Evolutionary conservation across 2,329 filamentous ascomycete species (phyloP), one percentile per base, ranked within the genome.

Genomic region (Aspergillus sp.): DNA sequence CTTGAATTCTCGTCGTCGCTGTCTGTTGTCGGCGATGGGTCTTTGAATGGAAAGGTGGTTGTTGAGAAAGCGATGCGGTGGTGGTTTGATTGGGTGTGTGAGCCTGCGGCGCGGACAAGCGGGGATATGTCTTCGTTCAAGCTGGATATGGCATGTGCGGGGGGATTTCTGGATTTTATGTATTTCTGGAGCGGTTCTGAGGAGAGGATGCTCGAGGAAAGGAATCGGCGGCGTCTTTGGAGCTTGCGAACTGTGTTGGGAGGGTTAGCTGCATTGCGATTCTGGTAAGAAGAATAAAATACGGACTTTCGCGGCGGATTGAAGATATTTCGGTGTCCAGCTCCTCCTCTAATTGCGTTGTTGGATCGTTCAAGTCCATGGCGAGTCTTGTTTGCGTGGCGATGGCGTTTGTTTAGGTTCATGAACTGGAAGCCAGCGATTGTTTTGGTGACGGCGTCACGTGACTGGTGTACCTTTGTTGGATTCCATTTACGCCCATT

Each of bases 21-120:
- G 11, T 30, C 46, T 1, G 57, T 27, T 20, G 64, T 67, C 2
- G 77, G 74, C 0, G 73, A 73, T 3, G 78, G 78, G 51, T 80
- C 77, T 51, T 69, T 73, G 63, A 79, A 80, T 4, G 77, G 77
- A 56, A 80, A 80, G 3, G 75, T 68, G 1, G 77, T 80, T 11
- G 74, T 69, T 5, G 76, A 76, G 64, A 78, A 78, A 3, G 74
- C 75, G 47, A 80, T 69, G 34, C 77, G 76, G 65, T 79, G 70
- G 61, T 76, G 69, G 54, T 79, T 79, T 4, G 68, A 64, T 54
- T 71, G 60, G 33, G 68, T 59, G 59, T 77, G 75, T 41, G 66
- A 67, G 17, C 61, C 67, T 39, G 72, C 67, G 30, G 68, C 60
- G 27, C 63, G 58, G 19, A 73, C 62, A 3, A 76, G 65, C 1